Conservation (phyloP, 495 filamentous ascomycete species). For the Aspergillus sclerotiicarbonarius region DNA sequence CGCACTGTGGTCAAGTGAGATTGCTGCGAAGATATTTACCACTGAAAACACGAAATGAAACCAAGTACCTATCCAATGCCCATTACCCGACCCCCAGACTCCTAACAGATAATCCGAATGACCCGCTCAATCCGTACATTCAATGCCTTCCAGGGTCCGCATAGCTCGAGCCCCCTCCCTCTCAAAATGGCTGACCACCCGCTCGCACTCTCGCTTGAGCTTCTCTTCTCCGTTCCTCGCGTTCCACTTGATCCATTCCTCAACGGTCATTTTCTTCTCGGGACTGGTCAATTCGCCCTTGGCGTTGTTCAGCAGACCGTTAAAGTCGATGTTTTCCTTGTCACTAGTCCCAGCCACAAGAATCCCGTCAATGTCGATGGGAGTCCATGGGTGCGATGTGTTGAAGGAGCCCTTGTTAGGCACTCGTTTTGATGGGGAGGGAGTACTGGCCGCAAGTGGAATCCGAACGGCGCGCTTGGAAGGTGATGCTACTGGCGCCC, state of each 20-base stretch:
- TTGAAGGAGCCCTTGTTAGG: constrained; percentile 53
- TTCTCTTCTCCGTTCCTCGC: constrained; percentile 75
- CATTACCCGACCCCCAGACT: constrained; percentile 15
- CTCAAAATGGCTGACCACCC: constrained; percentile 76
- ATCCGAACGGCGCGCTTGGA: constrained; percentile 37
- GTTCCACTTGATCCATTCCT: constrained; percentile 86
- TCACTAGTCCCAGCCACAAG: constrained; percentile 42
- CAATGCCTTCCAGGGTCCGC: constrained; percentile 71
- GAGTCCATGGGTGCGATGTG: constrained; percentile 66
- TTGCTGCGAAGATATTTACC: constrained; percentile 15
- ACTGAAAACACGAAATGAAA: constrained; percentile 9
- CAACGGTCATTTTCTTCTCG: constrained; percentile 87
- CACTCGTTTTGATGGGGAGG: constrained; percentile 68
- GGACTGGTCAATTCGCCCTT: constrained; percentile 64
- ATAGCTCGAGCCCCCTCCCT: constrained; percentile 75
- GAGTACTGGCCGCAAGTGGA: constrained; percentile 56
- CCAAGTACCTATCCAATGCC: constrained; percentile 27
- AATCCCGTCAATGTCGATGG: constrained; percentile 68
- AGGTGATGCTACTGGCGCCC: constrained; percentile 35
- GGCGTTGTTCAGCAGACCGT: constrained; percentile 40
- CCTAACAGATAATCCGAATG: constrained; percentile 16
- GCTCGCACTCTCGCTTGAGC: constrained; percentile 76
- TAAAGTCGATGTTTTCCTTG: constrained; percentile 54
- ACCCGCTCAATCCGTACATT: constrained; percentile 45
- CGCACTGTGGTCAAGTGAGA: constrained; percentile 15